phyloP scores from a whole-genome alignment of 129 eudicot species.

The Lonicera japonica region DNA sequence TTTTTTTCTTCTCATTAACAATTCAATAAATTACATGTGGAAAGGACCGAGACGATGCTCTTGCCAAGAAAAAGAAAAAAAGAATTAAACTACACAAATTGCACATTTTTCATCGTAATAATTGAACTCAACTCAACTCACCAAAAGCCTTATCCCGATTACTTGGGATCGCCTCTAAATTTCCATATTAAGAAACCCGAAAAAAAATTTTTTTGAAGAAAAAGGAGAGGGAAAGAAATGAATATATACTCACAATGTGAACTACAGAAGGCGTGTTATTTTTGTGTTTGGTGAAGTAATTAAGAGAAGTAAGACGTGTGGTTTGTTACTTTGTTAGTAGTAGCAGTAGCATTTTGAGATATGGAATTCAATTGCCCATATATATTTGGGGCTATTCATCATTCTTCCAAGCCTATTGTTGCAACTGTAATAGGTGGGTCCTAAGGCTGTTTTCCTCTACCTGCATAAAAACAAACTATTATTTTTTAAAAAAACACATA shows the following conservation, averaged over 20 bases:
- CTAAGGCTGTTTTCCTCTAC: conserved; percentile 81
- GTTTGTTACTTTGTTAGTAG: conserved; percentile 19
- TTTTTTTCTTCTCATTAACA: conserved; percentile 17
- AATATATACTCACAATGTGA: conserved; percentile 27
- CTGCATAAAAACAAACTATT: conserved; percentile 30
- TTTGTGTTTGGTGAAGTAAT: conserved; percentile 2
- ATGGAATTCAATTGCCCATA: conserved; percentile 16
- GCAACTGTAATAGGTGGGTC: conserved; percentile 69
- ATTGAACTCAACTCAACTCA: too few relatives aligned
- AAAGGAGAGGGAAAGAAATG: conserved; percentile 2
- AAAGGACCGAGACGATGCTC: conserved; percentile 13
- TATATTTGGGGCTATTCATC: conserved; percentile 28
- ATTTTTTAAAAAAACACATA: not conserved
- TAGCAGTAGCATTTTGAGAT: conserved; percentile 9
- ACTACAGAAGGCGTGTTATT: conserved; percentile 12
- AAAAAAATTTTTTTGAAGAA: too few relatives aligned
- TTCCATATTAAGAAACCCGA: conserved; percentile 12
- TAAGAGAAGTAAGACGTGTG: conserved; percentile 9
- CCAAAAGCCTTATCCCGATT: too few relatives aligned
- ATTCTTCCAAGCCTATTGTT: conserved; percentile 35
- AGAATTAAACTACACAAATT: conserved; percentile 1
- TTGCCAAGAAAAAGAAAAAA: conserved; percentile 12
- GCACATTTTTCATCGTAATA: conserved; percentile 4
- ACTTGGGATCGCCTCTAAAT: too few relatives aligned
- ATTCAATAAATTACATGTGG: conserved; percentile 18